A percentile compares a stretch with the other conserved stretches of the same genome.
These are phyloP conservation scores for Penicillium silybi DNA, from an alignment of 495 filamentous ascomycete species.

Conservation along the genomic window DNA sequence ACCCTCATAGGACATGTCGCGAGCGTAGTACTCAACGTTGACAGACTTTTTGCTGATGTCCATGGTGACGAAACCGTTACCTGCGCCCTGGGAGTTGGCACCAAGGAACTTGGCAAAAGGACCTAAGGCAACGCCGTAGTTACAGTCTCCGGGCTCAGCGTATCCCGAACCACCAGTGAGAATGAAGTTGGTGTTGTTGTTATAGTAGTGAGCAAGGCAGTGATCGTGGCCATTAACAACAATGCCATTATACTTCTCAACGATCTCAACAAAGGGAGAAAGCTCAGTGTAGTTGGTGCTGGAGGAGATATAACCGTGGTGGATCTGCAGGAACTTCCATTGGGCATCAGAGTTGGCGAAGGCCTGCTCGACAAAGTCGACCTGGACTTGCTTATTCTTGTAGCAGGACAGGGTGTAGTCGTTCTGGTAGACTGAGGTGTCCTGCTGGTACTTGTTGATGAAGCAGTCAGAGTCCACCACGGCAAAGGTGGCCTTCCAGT, in stretches of 20 bases:
- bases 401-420: slow-evolving; percentile 15
- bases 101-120: slow-evolving; percentile 19
- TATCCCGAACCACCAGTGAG: slow-evolving; percentile 19
- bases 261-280: slow-evolving; percentile 15
- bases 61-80: slow-evolving; percentile 23
- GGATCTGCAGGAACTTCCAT: slow-evolving; percentile 24
- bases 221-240: slow-evolving; percentile 25
- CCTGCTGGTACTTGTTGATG: slow-evolving; percentile 16
- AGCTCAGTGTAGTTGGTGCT: slow-evolving; percentile 19
- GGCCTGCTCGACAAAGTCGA: slow-evolving; percentile 15
- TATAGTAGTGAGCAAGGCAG: slow-evolving; percentile 22
- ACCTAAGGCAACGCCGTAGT: slow-evolving; percentile 18
- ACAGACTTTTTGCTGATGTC: slow-evolving; percentile 17
- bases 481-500: slow-evolving; percentile 20
- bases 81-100: slow-evolving; percentile 15
- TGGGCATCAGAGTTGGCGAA: slow-evolving; percentile 11
- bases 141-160: slow-evolving; percentile 21
- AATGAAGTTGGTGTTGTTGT: slow-evolving; percentile 17
- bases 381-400: slow-evolving; percentile 15
- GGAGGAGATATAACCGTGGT: slow-evolving; percentile 19
- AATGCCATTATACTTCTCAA: slow-evolving; percentile 13
- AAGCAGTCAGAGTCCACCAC: slow-evolving; percentile 23
- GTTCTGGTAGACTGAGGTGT: slow-evolving; percentile 17
- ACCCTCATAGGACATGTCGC: slow-evolving; percentile 10
- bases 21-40: slow-evolving; percentile 22